phyloP scores from a whole-genome alignment of 441 rosid species.

The Cnidoscolus chayamansa region DNA sequence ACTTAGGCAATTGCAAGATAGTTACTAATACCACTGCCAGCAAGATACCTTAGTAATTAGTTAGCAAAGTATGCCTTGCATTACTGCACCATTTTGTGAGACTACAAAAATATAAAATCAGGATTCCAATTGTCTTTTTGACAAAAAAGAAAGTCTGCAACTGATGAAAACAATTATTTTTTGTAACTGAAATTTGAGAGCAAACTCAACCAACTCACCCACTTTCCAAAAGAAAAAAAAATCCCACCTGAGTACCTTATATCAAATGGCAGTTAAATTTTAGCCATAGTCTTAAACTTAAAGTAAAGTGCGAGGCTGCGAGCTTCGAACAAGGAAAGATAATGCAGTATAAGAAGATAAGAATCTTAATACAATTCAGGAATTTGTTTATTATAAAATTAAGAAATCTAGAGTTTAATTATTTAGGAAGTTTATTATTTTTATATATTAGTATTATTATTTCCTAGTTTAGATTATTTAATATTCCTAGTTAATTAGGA shows the following conservation, averaged over 20 bases:
- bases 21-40: background rate
- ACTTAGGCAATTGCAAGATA: background rate
- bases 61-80: background rate
- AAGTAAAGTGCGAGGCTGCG: no score
- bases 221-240: conserved; percentile 4
- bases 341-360: no score
- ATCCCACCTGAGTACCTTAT: background rate
- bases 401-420: no score
- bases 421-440: no score
- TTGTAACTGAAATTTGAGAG: background rate
- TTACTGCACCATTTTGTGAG: background rate
- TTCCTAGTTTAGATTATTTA: no score
- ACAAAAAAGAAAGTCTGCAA: background rate
- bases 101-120: background rate
- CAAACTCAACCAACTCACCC: background rate
- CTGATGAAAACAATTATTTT: no score
- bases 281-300: background rate
- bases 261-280: background rate
- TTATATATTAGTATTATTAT: no score
- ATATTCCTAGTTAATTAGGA: no score
- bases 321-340: no score
- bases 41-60: background rate
- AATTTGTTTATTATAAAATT: no score
- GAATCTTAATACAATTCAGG: no score
- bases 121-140: background rate